A percentile compares a stretch with the other conserved stretches of the same genome.
These are phyloP conservation scores for Nannizzia gypsea DNA, from an alignment of 2,329 filamentous ascomycete genomes.

Conservation along the genomic window DNA sequence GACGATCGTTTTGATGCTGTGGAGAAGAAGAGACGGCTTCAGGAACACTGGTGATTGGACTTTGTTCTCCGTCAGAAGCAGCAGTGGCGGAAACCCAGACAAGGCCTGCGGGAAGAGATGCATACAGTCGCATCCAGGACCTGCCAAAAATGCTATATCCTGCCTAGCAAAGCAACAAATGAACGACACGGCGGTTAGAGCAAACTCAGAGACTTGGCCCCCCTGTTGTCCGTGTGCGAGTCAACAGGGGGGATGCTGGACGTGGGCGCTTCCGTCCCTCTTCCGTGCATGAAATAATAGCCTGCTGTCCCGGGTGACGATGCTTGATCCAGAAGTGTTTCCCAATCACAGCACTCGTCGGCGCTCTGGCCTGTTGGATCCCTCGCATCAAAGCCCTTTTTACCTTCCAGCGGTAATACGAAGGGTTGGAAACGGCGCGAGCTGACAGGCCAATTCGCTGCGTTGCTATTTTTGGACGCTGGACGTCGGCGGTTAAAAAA, in stretches of 20 bases:
- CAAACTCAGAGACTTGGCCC: background rate
- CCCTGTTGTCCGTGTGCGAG: background rate
- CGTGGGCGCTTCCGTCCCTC: background rate
- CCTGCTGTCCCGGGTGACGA: background rate
- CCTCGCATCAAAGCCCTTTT: background rate
- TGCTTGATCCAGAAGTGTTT: background rate
- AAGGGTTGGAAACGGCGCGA: background rate
- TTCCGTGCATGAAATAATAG: conserved; percentile 1
- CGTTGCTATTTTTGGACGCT: background rate
- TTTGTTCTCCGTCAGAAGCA: background rate
- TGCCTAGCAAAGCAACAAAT: background rate
- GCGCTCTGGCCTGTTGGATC: background rate
- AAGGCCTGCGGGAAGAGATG: background rate
- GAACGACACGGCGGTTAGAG: background rate
- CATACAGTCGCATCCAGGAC: background rate
- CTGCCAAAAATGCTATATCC: background rate
- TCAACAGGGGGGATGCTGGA: background rate
- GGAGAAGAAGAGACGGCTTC: background rate
- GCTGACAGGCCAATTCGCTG: background rate
- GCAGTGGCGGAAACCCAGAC: background rate
- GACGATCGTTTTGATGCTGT: background rate
- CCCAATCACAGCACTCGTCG: background rate
- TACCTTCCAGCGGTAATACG: background rate
- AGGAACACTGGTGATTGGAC: background rate
- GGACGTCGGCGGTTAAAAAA: background rate